phyloP scores from a whole-genome alignment of 2,329 filamentous ascomycete species.

The Tolypocladium guangdongense region DNA sequence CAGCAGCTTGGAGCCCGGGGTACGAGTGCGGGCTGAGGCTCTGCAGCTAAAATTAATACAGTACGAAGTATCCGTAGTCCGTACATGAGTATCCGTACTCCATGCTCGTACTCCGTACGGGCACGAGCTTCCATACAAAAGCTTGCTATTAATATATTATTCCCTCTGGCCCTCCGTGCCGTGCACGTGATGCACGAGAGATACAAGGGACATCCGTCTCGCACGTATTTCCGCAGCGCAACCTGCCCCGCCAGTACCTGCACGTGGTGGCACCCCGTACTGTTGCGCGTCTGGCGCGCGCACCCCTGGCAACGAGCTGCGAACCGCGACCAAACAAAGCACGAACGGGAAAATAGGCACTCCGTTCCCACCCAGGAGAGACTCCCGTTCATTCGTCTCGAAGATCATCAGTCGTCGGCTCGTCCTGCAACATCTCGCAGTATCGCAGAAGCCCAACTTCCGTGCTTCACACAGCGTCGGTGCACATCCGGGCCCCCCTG shows the following conservation, averaged over 20 bases:
- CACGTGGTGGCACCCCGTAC: background rate
- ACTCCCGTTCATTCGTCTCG: background rate
- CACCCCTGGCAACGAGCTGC: background rate
- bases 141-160: no score
- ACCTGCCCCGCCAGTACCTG: background rate
- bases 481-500: background rate
- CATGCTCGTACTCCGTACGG: no score
- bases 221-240: background rate
- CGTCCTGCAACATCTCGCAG: background rate
- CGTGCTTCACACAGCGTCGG: background rate
- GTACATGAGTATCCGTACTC: no score
- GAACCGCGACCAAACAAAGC: background rate
- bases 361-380: background rate
- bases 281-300: background rate
- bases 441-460: background rate
- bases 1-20: no score
- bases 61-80: no score
- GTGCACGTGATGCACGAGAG: no score
- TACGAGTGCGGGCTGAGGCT: no score
- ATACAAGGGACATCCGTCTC: no score
- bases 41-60: no score
- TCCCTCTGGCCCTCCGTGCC: no score
- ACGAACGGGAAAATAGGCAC: no score
- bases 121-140: no score
- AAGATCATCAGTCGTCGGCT: background rate